Percentiles rank a stretch among this genome's conserved stretches.
Evolutionary conservation across 768 basidiomycete genomes (phyloP).

Genomic region (Tephrocybe rancida): DNA sequence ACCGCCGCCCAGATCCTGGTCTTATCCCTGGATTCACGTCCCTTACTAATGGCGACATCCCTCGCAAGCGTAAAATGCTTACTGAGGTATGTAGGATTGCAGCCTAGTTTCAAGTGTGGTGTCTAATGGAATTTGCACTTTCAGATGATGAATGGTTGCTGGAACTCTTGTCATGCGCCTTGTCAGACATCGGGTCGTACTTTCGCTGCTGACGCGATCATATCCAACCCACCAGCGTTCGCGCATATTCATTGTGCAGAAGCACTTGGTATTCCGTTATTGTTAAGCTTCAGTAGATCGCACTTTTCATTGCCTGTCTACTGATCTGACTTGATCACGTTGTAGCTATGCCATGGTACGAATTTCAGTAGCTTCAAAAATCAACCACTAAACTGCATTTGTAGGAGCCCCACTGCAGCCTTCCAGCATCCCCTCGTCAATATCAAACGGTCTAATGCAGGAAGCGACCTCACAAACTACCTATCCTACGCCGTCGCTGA

Average conservation of each 20-base stretch:
- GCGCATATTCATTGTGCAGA: conserved; percentile 69
- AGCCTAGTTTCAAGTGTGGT: background rate
- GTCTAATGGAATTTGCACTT: background rate
- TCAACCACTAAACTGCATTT: background rate
- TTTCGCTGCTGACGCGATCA: conserved; percentile 66
- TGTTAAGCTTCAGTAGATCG: conserved; percentile 58
- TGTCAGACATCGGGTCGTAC: conserved; percentile 42
- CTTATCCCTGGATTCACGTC: conserved; percentile 61
- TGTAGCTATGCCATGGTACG: conserved; percentile 67
- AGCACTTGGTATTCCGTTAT: conserved; percentile 58
- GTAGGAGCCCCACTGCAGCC: conserved; percentile 49
- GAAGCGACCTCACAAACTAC: conserved; percentile 55
- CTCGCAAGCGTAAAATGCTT: conserved; percentile 60
- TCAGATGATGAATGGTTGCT: conserved; percentile 65
- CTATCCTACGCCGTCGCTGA: conserved; percentile 62
- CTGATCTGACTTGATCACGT: background rate
- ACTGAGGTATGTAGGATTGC: conserved; percentile 37
- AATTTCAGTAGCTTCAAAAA: background rate
- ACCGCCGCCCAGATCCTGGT: conserved; percentile 51
- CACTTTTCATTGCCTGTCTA: conserved; percentile 10
- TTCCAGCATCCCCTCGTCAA: conserved; percentile 70
- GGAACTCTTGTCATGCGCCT: conserved; percentile 51
- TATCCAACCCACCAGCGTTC: conserved; percentile 69
- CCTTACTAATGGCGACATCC: conserved; percentile 62
- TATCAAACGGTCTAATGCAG: conserved; percentile 55